These are phyloP conservation scores for Sarocladium oryzae DNA, from an alignment of 2,329 filamentous ascomycete genomes.

Conservation along the genomic window DNA sequence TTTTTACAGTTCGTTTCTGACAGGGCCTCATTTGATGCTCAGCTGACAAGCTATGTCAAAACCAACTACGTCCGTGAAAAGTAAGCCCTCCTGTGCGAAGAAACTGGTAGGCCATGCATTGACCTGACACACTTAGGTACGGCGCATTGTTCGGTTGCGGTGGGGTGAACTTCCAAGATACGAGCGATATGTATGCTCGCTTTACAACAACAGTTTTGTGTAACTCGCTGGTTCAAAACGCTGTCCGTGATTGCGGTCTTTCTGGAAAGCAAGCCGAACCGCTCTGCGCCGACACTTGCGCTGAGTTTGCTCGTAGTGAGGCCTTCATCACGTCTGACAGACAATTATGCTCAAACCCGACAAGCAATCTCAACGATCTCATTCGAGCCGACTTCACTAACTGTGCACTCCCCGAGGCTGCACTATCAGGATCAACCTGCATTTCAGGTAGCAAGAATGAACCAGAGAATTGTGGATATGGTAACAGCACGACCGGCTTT, in stretches of 20 bases:
- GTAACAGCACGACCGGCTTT: constrained; percentile 62
- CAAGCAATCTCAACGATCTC: constrained; percentile 60
- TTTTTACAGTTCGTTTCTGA: constrained; percentile 81
- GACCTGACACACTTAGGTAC: constrained; percentile 52
- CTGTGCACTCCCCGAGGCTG: constrained; percentile 75
- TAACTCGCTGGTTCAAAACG: constrained; percentile 90
- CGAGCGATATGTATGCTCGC: constrained; percentile 79
- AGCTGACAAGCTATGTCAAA: constrained; percentile 65
- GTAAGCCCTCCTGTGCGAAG: constrained; percentile 43
- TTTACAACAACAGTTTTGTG: constrained; percentile 90
- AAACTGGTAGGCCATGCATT: background rate
- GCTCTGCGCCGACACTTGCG: constrained; percentile 84
- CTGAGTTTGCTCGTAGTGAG: constrained; percentile 82
- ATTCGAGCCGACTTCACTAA: constrained; percentile 90
- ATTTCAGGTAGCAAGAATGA: constrained; percentile 75
- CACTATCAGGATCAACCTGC: constrained; percentile 67
- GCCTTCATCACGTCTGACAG: constrained; percentile 72
- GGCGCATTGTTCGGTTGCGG: constrained; percentile 73
- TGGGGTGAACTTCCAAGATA: constrained; percentile 69
- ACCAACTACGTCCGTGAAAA: constrained; percentile 70
- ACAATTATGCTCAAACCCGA: constrained; percentile 63
- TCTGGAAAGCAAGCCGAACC: constrained; percentile 60
- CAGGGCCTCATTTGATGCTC: constrained; percentile 67
- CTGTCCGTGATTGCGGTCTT: constrained; percentile 61
- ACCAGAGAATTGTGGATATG: constrained; percentile 79